Conservation (phyloP, 192 early-diverging fungal species). For the Phycomyces blakesleeanus region DNA sequence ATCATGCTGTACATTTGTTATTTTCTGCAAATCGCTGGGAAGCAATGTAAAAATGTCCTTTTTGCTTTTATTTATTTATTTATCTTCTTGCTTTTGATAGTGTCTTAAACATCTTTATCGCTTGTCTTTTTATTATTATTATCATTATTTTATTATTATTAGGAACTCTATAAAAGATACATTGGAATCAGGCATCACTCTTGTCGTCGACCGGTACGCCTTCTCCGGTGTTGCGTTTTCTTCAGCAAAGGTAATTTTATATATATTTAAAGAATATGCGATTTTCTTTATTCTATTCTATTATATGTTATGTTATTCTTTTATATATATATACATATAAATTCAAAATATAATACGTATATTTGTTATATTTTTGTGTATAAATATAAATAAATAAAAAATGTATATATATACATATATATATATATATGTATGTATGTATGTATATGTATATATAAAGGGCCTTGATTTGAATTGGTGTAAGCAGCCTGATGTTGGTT, state of each 20-base stretch:
- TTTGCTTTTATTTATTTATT: too few species aligned
- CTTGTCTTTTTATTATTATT: too few species aligned
- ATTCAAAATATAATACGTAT: too few species aligned
- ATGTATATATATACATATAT: neutral
- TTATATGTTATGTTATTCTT: neutral
- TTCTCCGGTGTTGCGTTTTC: slow-evolving; percentile 95
- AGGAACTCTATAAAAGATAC: slow-evolving; percentile 56
- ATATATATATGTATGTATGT: neutral
- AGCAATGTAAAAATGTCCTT: slow-evolving; percentile 78
- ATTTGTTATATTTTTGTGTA: too few species aligned
- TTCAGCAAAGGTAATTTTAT: slow-evolving; percentile 68
- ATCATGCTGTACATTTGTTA: slow-evolving; percentile 83
- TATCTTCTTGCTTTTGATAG: too few species aligned
- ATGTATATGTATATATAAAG: slow-evolving; percentile 27
- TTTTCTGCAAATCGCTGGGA: slow-evolving; percentile 98
- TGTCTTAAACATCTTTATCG: too few species aligned
- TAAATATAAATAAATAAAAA: too few species aligned
- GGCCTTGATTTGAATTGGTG: slow-evolving; percentile 86
- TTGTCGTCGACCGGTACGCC: slow-evolving; percentile 92
- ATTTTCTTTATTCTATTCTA: slow-evolving; percentile 1
- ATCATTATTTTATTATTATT: too few species aligned
- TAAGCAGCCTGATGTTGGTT: slow-evolving; percentile 76
- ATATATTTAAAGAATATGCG: neutral
- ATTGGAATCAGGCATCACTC: slow-evolving; percentile 64
- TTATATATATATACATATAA: too few species aligned